Evolutionary conservation across 768 basidiomycete species (phyloP), one percentile per base, ranked within the genome.

Genomic region (Boletus rubescentipes): DNA sequence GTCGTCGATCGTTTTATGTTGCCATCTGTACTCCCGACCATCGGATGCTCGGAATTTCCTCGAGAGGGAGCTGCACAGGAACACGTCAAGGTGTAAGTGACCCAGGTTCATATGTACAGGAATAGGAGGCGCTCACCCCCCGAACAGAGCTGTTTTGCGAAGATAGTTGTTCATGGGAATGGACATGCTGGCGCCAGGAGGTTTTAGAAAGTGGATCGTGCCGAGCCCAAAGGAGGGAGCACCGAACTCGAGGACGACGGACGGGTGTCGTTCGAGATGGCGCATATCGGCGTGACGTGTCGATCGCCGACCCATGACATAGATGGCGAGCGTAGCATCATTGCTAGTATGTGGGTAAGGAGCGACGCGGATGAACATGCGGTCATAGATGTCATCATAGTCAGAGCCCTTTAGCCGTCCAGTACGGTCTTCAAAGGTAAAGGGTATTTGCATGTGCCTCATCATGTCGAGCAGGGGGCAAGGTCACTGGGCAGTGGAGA

Each of bases 381-480:
- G 81, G 69, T 91, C 88, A 65, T 89, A 90, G 60, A 89, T 80
- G 61, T 91, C 88, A 65, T 88, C 86, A 57, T 83, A 89, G 74
- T 91, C 86, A 1, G 85, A 78, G 43, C 72, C 69, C 12, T 76
- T 72, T 54, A 79, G 68, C 14, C 72, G 68, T 18, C 81, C 86
- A 0, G 87, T 84, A 42, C 85, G 81, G 72, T 89, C 87, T 67
- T 89, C 87, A 40, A 88, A 77, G 42, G 79, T 79, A 58, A 80
- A 80, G 16, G 84, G 83, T 52, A 82, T 74, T 41, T 67, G 70
- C 21, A 41, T 43, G 40, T 58, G 54, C 29, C 62, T 46, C 53
- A 71, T 56, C 51, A 59, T 66, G 46, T 14, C 32, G 47, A 55
- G 3, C 35, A 60, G 57, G 46, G 66, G 67, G 62, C n/a, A 40